A percentile compares a stretch with the other conserved stretches of the same genome.
Conservation (phyloP, 176 grass and related monocot genomes). For the Triticum monococcum region DNA sequence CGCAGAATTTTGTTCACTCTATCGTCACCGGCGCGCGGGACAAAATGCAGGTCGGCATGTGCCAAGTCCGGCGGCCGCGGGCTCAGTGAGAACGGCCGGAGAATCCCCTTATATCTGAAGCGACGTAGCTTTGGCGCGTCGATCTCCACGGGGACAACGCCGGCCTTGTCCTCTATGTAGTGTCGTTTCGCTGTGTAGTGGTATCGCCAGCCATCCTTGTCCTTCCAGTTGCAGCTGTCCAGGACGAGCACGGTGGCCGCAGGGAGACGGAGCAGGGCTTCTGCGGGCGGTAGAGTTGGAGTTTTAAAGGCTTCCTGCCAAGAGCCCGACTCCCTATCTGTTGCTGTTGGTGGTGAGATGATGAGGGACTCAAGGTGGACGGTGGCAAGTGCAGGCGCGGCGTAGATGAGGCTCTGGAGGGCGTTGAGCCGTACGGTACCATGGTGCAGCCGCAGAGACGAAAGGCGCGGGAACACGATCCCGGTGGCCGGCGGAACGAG, state of each 20-base stretch:
- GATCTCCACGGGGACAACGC: background rate
- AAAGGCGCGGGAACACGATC: too few species aligned
- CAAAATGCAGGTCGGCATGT: background rate
- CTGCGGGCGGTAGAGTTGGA: background rate
- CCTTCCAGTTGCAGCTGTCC: background rate
- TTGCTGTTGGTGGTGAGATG: background rate
- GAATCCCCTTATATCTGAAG: background rate
- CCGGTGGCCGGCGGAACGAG: too few species aligned
- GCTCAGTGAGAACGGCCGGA: background rate
- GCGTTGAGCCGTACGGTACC: background rate
- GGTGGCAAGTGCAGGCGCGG: background rate
- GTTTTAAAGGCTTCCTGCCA: background rate
- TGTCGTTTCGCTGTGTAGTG: background rate
- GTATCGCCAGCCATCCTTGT: background rate
- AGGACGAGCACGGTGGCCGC: background rate
- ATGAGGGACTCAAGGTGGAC: background rate
- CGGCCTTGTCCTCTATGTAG: background rate
- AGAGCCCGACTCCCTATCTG: background rate
- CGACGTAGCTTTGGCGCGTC: background rate
- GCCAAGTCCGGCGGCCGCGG: background rate
- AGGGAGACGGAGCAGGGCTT: background rate
- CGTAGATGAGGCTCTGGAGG: background rate
- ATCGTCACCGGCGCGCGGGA: background rate
- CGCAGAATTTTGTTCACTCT: too few species aligned
- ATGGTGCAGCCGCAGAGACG: too few species aligned